Percentiles rank a stretch among this genome's conserved stretches.
These are phyloP conservation scores for Echinosophora koreensis DNA, from an alignment of 306 rosid species.

Conservation along the genomic window DNA sequence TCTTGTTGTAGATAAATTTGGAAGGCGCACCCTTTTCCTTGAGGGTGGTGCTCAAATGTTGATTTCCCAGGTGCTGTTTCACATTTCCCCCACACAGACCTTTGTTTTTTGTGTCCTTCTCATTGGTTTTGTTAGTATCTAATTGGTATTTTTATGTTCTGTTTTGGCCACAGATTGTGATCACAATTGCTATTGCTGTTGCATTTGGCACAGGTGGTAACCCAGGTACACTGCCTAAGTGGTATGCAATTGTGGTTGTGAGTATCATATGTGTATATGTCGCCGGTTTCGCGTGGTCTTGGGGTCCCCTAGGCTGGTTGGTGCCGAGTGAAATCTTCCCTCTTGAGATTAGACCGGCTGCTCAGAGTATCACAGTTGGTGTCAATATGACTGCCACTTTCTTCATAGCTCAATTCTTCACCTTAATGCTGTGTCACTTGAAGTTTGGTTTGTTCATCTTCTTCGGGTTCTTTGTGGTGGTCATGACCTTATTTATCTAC, in stretches of 20 bases:
- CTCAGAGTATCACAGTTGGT: slow-evolving; percentile 62
- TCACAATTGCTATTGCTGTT: slow-evolving; percentile 62
- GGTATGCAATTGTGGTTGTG: slow-evolving; percentile 63
- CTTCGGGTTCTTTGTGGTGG: slow-evolving; percentile 61
- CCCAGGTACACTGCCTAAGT: slow-evolving; percentile 58
- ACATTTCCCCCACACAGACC: neutral
- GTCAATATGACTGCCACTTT: slow-evolving; percentile 81
- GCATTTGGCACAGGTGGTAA: slow-evolving; percentile 69
- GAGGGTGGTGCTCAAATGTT: slow-evolving; percentile 86
- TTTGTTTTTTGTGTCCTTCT: neutral
- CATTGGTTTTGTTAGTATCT: slow-evolving; percentile 11
- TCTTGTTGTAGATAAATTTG: slow-evolving; percentile 62
- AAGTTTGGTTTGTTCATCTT: slow-evolving; percentile 76
- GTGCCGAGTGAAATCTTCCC: slow-evolving; percentile 84
- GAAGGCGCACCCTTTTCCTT: slow-evolving; percentile 74
- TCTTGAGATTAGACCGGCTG: slow-evolving; percentile 72
- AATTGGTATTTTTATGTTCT: neutral
- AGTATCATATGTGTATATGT: slow-evolving; percentile 63
- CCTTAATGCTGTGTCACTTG: slow-evolving; percentile 70
- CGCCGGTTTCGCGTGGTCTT: slow-evolving; percentile 79
- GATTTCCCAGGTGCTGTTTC: slow-evolving; percentile 57
- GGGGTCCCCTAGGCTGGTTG: slow-evolving; percentile 93
- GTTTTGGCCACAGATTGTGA: slow-evolving; percentile 53
- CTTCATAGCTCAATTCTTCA: slow-evolving; percentile 72
- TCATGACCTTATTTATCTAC: slow-evolving; percentile 68